Evolutionary conservation across 1,284 basidiomycete species (phyloP), one percentile per base, ranked within the genome.

Genomic region (Cryptococcus jaspeensis): DNA sequence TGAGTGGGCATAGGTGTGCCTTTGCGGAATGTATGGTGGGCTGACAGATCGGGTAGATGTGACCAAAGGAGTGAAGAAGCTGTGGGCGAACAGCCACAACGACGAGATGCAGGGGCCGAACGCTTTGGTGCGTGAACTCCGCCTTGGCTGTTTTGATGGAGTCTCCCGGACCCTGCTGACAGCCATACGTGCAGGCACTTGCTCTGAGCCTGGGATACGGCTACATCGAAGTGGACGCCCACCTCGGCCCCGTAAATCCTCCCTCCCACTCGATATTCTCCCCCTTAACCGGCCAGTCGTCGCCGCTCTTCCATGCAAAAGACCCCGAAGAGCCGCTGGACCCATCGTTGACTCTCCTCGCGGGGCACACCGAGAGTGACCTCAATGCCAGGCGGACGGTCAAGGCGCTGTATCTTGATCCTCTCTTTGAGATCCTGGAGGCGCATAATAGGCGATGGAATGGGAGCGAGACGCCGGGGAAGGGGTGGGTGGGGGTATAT

Each of bases 81-180:
- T 58, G 13, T 52, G 49, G 55, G 66, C 61, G 3, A 55, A 55
- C 36, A 70, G 67, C 50, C 69, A 71, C 49, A 71, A 71, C 50
- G 69, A 71, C 50, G 69, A 71, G 51, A 67, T 69, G 67, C 67
- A 69, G 22, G 63, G 66, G 5, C 23, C 23, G 2, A 37, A 62
- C 38, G 62, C 67, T 22, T 52, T 69, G n/a, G 69, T 71, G 35
- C 58, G 67, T n/a, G n/a, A n/a, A n/a, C n/a, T n/a, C n/a, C n/a
- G n/a, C n/a, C n/a, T n/a, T n/a, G n/a, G n/a, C n/a, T n/a, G n/a
- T n/a, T n/a, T n/a, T n/a, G n/a, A n/a, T n/a, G n/a, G n/a, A n/a
- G n/a, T 63, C 2, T 23, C 13, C 41, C 2, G 39, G 15, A 32
- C 15, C 13, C 35, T 40, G 11, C 37, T 9, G 20, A 15, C 35